phyloP scores from a whole-genome alignment of 2,329 filamentous ascomycete genomes.

The Karstenula rhodostoma region DNA sequence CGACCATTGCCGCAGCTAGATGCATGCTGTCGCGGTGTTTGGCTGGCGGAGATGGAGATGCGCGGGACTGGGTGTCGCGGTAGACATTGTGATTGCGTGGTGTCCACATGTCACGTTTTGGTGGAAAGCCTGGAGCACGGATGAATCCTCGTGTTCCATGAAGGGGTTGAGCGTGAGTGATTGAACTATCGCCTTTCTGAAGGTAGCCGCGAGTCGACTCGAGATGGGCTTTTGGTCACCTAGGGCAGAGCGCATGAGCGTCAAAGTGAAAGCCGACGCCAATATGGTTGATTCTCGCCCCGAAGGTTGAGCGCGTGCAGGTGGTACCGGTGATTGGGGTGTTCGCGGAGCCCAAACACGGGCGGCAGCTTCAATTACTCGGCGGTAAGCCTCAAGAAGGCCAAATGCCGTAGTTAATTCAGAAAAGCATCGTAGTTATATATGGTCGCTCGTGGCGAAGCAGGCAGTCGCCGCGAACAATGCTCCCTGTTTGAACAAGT shows the following conservation, averaged over 20 bases:
- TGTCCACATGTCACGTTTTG: background rate
- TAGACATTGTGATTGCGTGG: background rate
- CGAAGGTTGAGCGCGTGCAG: background rate
- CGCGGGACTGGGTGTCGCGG: background rate
- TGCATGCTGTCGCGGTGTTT: slow-evolving; percentile 17
- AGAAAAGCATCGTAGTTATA: background rate
- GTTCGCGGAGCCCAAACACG: background rate
- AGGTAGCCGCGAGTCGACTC: background rate
- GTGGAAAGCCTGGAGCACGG: background rate
- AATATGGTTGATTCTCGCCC: no score
- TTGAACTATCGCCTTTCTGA: background rate
- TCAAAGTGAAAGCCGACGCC: no score
- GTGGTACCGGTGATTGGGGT: background rate
- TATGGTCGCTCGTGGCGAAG: background rate
- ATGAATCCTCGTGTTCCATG: background rate
- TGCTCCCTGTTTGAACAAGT: background rate
- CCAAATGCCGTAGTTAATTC: background rate
- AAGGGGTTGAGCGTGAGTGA: background rate
- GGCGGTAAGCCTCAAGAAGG: background rate
- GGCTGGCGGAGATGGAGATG: background rate
- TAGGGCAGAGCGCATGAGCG: no score
- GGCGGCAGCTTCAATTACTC: background rate
- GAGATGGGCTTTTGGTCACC: background rate
- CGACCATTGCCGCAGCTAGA: background rate
- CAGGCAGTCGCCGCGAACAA: background rate